Conservation (phyloP, 2,329 filamentous ascomycete species). For the Aureobasidium pullulans region DNA sequence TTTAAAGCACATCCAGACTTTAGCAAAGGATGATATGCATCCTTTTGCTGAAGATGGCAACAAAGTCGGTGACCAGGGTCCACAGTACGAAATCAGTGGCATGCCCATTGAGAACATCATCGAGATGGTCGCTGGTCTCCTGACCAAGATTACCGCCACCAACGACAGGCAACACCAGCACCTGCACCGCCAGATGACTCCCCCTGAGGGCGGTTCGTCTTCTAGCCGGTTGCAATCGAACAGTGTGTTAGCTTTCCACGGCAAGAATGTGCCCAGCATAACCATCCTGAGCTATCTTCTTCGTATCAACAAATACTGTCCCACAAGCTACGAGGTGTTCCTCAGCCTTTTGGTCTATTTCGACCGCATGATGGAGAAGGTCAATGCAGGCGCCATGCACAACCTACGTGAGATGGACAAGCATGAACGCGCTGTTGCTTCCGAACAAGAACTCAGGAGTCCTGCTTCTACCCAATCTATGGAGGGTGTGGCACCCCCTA, state of each 20-base stretch:
- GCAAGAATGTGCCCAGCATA: constrained; percentile 95
- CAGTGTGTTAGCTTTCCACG: constrained; percentile 88
- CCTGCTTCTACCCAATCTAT: constrained; percentile 17
- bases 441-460: constrained; percentile 19
- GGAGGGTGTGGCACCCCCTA: constrained; percentile 23
- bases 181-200: constrained; percentile 65
- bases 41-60: constrained; percentile 42
- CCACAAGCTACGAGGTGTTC: constrained; percentile 97
- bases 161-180: constrained; percentile 94
- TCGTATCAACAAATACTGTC: constrained; percentile 97
- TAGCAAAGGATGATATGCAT: constrained; percentile 71
- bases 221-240: constrained; percentile 56
- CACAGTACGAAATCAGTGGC: constrained; percentile 85
- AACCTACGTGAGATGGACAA: constrained; percentile 49
- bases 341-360: constrained; percentile 93
- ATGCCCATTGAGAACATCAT: constrained; percentile 98
- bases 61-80: constrained; percentile 38
- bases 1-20: constrained; percentile 81
- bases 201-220: constrained; percentile 51
- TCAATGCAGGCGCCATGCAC: constrained; percentile 73
- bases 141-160: constrained; percentile 95
- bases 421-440: constrained; percentile 25
- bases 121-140: constrained; percentile 93
- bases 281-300: constrained; percentile 93
- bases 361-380: constrained; percentile 94